These are phyloP conservation scores for Cichorium intybus DNA, from an alignment of 140 eudicot species.

Conservation along the genomic window DNA sequence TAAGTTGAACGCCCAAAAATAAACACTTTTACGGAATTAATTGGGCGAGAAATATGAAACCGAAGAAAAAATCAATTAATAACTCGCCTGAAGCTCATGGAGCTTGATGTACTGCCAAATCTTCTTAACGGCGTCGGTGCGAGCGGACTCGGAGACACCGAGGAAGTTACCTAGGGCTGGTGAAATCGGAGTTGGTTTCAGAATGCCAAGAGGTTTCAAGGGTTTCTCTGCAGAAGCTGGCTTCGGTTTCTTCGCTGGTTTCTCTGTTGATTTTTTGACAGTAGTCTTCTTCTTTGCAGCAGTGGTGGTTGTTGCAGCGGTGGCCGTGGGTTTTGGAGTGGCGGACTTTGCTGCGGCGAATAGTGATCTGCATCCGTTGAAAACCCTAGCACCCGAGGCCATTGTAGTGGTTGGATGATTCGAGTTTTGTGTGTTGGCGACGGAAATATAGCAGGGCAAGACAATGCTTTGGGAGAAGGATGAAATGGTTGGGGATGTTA, in stretches of 20 bases:
- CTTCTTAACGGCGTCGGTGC: slow-evolving; percentile 52
- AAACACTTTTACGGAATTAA: neutral
- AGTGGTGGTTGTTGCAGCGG: slow-evolving; percentile 20
- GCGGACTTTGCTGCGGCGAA: slow-evolving; percentile 42
- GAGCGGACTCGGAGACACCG: slow-evolving; percentile 45
- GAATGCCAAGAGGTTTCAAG: slow-evolving; percentile 28
- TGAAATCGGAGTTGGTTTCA: slow-evolving; percentile 36
- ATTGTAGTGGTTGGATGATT: slow-evolving; percentile 9
- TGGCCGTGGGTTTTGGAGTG: slow-evolving; percentile 23
- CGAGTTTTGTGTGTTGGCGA: slow-evolving; percentile 13
- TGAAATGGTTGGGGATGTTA: neutral
- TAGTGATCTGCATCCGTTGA: slow-evolving; percentile 38
- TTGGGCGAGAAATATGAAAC: neutral
- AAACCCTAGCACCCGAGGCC: slow-evolving; percentile 38
- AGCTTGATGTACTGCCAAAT: slow-evolving; percentile 60
- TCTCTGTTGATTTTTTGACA: slow-evolving; percentile 21
- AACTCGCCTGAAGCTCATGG: slow-evolving; percentile 58
- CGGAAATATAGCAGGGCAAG: slow-evolving; percentile 13
- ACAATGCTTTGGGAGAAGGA: neutral
- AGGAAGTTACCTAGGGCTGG: slow-evolving; percentile 46
- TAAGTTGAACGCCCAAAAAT: neutral
- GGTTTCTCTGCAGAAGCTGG: neutral
- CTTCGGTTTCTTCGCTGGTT: slow-evolving; percentile 16
- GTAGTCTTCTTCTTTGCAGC: slow-evolving; percentile 12
- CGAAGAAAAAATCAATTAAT: neutral